Base-by-base conservation (phyloP, 139 green algal species). In the Edaphochlamys debaryana region DNA sequence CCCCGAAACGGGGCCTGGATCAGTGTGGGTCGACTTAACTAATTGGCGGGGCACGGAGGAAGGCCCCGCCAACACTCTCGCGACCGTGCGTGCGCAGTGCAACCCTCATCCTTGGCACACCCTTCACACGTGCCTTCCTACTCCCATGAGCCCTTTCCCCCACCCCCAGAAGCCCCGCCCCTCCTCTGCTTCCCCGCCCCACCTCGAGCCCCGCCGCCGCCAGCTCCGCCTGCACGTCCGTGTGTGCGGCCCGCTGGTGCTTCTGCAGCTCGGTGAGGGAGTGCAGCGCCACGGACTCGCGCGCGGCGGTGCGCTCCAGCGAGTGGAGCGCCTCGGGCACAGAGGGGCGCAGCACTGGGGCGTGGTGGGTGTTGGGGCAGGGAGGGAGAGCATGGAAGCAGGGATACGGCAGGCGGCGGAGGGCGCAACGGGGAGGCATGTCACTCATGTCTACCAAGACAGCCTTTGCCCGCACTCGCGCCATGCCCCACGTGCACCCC, bases 171-270 rank as follows among this genome's bases (percentile, higher is more conserved):
- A n/a, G n/a, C n/a, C n/a, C n/a, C n/a, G n/a, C n/a, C n/a, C n/a
- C n/a, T n/a, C n/a, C n/a, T n/a, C n/a, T n/a, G n/a, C n/a, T n/a
- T n/a, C n/a, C n/a, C 11, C 45, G 45, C 20, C 52, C 20, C 40
- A 79, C 68, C 79, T 85, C 72, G 23, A 88, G 27, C 30, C 84
- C 84, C 20, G 50, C 67, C 56, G 84, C 84, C 58, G 67, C 84
- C 67, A 88, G 84, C 84, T 88, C 84, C 75, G 73, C 62, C 68
- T 85, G 75, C 42, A 76, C 56, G 41, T 88, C 84, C 19, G 11
- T 30, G 34, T 69, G 67, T 27, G 32, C 67, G 36, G 37, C 41
- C n/a, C 67, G n/a, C 54, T 64, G 64, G 48, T 88, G 84, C 54
- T 56, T 52, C 54, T 67, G 62, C 52, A 88, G 19, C 54, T 40